Percentiles rank a stretch among this genome's conserved stretches.
These are phyloP conservation scores for Martiniozyma asiatica DNA, from an alignment of 1,139 yeast genomes.

Conservation along the genomic window DNA sequence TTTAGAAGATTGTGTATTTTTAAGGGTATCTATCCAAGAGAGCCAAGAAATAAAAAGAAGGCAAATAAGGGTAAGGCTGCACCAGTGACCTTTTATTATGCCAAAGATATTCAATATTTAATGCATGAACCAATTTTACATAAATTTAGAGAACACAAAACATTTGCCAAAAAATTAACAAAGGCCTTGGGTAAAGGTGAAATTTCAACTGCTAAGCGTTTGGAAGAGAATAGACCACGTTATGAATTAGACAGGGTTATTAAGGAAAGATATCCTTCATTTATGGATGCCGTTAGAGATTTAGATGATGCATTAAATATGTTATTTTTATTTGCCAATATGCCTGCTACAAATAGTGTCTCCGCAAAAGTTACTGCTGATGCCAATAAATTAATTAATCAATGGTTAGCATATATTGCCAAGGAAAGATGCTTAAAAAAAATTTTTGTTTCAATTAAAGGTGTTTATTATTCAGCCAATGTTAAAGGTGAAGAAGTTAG, in stretches of 20 bases:
- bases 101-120: constrained; percentile 88
- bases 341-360: constrained; percentile 88
- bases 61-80: constrained; percentile 97
- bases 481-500: constrained; percentile 86
- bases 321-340: constrained; percentile 84
- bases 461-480: constrained; percentile 88
- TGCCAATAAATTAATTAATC: constrained; percentile 78
- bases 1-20: constrained; percentile 95
- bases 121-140: constrained; percentile 89
- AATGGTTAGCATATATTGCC: constrained; percentile 92
- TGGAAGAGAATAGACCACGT: constrained; percentile 71
- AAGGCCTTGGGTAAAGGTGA: constrained; percentile 90
- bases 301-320: constrained; percentile 91
- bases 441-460: constrained; percentile 93
- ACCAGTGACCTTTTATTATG: constrained; percentile 87
- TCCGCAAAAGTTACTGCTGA: constrained; percentile 71
- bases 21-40: constrained; percentile 94
- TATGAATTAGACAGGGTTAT: constrained; percentile 84
- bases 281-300: constrained; percentile 84
- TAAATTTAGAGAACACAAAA: constrained; percentile 91
- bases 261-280: constrained; percentile 92
- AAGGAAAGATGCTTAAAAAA: constrained; percentile 72
- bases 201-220: constrained; percentile 72
- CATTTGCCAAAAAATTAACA: constrained; percentile 83
- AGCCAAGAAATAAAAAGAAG: constrained; percentile 90